Percentiles rank a stretch among this genome's conserved stretches.
These are phyloP conservation scores for Paecilomyces niveus DNA, from an alignment of 2,329 filamentous ascomycete species.

Conservation along the genomic window DNA sequence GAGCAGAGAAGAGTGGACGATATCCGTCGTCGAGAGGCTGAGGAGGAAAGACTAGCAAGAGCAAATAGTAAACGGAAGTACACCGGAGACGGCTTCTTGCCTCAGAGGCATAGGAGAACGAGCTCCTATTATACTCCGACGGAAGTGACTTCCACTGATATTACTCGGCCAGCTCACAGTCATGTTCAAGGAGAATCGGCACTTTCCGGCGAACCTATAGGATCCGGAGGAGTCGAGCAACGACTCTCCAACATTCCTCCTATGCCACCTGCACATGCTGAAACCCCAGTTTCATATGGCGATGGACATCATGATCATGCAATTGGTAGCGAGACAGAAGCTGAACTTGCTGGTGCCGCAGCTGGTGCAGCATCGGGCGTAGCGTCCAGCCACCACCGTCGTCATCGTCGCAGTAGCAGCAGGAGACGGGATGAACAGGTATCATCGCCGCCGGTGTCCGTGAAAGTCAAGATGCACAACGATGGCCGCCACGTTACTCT, in stretches of 20 bases:
- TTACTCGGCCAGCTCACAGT: slow-evolving; percentile 22
- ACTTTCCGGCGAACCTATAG: slow-evolving; percentile 22
- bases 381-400: slow-evolving; percentile 21
- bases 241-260: slow-evolving; percentile 30
- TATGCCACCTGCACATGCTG: slow-evolving; percentile 33
- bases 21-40: slow-evolving; percentile 43
- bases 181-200: slow-evolving; percentile 26
- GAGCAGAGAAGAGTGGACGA: slow-evolving; percentile 55
- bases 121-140: slow-evolving; percentile 27
- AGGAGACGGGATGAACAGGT: slow-evolving; percentile 36
- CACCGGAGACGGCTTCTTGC: slow-evolving; percentile 57
- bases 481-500: slow-evolving; percentile 58
- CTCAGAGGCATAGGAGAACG: slow-evolving; percentile 21
- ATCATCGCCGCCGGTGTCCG: slow-evolving; percentile 53
- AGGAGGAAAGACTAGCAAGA: slow-evolving; percentile 47
- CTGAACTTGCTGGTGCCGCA: slow-evolving; percentile 18
- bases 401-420: slow-evolving; percentile 20
- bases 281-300: slow-evolving; percentile 4
- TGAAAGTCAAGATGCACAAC: slow-evolving; percentile 60
- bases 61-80: slow-evolving; percentile 55
- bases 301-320: slow-evolving; percentile 1
- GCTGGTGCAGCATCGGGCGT: slow-evolving; percentile 21
- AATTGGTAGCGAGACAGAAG: slow-evolving; percentile 15
- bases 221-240: slow-evolving; percentile 22
- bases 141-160: slow-evolving; percentile 29